A percentile compares a stretch with the other conserved stretches of the same genome.
These are phyloP conservation scores for Pelargonium citronellum DNA, from an alignment of 441 rosid genomes.

Conservation along the genomic window DNA sequence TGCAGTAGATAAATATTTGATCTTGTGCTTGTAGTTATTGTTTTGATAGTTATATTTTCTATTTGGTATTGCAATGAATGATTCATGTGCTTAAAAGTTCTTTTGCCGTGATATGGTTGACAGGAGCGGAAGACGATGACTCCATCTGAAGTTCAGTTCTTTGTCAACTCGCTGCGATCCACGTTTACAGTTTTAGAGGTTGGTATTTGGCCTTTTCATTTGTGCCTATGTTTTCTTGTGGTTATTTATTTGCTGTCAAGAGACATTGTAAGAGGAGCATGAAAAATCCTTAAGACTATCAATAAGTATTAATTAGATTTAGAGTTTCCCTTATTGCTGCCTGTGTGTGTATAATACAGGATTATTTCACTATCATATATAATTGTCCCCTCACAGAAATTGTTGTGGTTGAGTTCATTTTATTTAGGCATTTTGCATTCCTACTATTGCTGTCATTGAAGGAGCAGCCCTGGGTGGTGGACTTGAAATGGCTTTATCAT, in stretches of 20 bases:
- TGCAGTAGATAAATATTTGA: neutral
- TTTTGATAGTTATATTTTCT: conserved; percentile 2
- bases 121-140: conserved; percentile 82
- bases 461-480: conserved; percentile 85
- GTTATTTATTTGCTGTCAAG: neutral
- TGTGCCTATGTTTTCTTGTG: neutral
- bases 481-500: conserved; percentile 89
- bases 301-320: too few relatives aligned
- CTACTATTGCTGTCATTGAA: conserved; percentile 84
- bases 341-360: neutral
- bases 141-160: conserved; percentile 58
- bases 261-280: neutral
- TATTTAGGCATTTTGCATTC: conserved; percentile 55
- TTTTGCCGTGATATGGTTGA: conserved; percentile 24
- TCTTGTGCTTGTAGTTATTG: neutral
- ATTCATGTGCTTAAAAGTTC: conserved; percentile 19
- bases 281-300: neutral
- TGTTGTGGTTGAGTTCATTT: conserved; percentile 10
- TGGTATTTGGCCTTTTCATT: neutral
- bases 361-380: neutral
- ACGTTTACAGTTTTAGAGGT: conserved; percentile 76
- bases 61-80: conserved; percentile 6
- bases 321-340: neutral
- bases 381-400: conserved; percentile 5
- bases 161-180: conserved; percentile 63